Conservation (phyloP, 2,329 filamentous ascomycete species). For the Colletotrichum cuscutae region DNA sequence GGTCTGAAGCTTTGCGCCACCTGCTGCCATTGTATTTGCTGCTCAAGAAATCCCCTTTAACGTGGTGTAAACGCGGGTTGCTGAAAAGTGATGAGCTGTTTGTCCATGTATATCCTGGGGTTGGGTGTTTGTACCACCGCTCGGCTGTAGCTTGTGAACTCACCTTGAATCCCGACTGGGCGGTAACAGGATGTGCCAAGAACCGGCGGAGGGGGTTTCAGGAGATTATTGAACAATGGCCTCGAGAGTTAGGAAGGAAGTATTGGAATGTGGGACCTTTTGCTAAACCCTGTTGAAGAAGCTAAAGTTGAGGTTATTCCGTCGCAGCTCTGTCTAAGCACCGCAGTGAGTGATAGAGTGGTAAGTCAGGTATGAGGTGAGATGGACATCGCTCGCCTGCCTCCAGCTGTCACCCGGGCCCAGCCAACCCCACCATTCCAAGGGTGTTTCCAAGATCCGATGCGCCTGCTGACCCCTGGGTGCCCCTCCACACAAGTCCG, state of each 20-base stretch:
- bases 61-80: background rate
- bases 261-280: background rate
- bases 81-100: background rate
- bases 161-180: background rate
- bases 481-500: slow-evolving; percentile 23
- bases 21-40: slow-evolving; percentile 14
- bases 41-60: background rate
- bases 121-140: background rate
- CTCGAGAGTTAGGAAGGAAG: background rate
- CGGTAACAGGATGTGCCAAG: background rate
- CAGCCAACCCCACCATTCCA: slow-evolving; percentile 31
- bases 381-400: background rate
- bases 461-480: slow-evolving; percentile 26
- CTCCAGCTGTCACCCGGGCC: background rate
- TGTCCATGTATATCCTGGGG: background rate
- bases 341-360: background rate
- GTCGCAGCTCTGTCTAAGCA: background rate
- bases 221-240: background rate
- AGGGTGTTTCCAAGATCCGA: slow-evolving; percentile 34
- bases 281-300: background rate
- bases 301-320: background rate
- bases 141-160: background rate
- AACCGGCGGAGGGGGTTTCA: background rate
- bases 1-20: slow-evolving; percentile 23
- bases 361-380: background rate